A percentile compares a stretch with the other conserved stretches of the same genome.
These are phyloP conservation scores for Penicillium nordicum DNA, from an alignment of 2,329 filamentous ascomycete species.

Conservation along the genomic window DNA sequence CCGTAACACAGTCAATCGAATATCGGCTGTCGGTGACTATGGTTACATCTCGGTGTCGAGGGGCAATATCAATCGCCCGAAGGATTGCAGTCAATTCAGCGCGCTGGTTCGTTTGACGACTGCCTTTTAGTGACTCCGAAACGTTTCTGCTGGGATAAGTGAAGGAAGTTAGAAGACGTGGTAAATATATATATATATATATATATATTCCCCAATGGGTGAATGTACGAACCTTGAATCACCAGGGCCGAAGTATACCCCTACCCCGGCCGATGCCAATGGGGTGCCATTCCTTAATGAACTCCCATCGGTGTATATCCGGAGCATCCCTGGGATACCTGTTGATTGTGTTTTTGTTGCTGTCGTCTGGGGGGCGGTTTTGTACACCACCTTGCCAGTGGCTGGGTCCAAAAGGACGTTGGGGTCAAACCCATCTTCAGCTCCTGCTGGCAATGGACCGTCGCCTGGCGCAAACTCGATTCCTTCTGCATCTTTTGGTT, in stretches of 20 bases:
- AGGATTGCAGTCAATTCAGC: conserved; percentile 90
- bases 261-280: conserved; percentile 58
- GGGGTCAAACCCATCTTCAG: conserved; percentile 61
- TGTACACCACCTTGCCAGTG: conserved; percentile 55
- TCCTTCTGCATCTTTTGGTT: conserved; percentile 43
- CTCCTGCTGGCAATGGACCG: conserved; percentile 53
- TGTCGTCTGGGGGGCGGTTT: conserved; percentile 50
- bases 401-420: conserved; percentile 53
- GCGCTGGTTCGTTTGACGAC: conserved; percentile 85
- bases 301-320: conserved; percentile 64
- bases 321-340: conserved; percentile 50
- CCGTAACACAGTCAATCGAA: conserved; percentile 80
- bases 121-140: conserved; percentile 70
- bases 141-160: conserved; percentile 55
- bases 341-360: conserved; percentile 45
- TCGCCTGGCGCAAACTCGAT: conserved; percentile 51
- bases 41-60: conserved; percentile 63
- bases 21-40: conserved; percentile 91
- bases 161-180: conserved; percentile 23
- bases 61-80: conserved; percentile 74
- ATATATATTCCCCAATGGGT: not conserved
- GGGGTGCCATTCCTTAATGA: conserved; percentile 56
- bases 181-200: too few species aligned
- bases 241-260: conserved; percentile 61
- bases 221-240: conserved; percentile 51